phyloP scores from a whole-genome alignment of 169 alveolate genomes.

The Amoebophrya sp. region DNA sequence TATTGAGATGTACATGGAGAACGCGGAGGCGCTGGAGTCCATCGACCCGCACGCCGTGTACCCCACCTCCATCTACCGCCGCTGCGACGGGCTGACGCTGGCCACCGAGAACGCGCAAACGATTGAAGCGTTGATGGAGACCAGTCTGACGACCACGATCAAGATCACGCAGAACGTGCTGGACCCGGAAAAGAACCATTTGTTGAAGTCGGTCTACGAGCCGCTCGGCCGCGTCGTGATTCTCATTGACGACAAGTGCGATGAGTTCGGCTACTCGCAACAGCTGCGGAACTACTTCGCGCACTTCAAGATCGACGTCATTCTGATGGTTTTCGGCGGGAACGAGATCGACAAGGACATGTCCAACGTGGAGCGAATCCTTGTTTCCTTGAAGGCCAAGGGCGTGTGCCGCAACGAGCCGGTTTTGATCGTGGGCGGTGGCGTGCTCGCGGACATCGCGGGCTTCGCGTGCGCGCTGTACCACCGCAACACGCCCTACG shows the following conservation, averaged over 20 bases:
- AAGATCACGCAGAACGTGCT: slow-evolving; percentile 28
- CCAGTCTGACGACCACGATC: slow-evolving; percentile 29
- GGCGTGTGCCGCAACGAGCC: slow-evolving; percentile 19
- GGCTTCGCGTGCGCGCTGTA: slow-evolving; percentile 21
- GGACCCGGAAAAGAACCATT: neutral
- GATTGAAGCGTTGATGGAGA: slow-evolving; percentile 27
- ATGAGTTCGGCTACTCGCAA: neutral
- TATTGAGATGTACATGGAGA: neutral
- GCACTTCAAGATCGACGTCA: neutral
- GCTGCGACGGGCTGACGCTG: slow-evolving; percentile 24
- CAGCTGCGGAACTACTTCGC: neutral
- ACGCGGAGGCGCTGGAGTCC: neutral
- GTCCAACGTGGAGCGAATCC: neutral
- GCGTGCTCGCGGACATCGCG: slow-evolving; percentile 28
- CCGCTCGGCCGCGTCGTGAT: slow-evolving; percentile 25
- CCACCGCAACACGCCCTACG: slow-evolving; percentile 33
- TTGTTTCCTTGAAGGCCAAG: neutral
- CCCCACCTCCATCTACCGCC: slow-evolving; percentile 33
- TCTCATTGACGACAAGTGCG: slow-evolving; percentile 21
- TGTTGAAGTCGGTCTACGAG: neutral
- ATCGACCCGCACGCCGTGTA: slow-evolving; percentile 22
- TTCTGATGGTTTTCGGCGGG: slow-evolving; percentile 21
- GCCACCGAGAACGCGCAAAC: slow-evolving; percentile 17
- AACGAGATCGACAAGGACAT: slow-evolving; percentile 33
- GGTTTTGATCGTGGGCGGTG: slow-evolving; percentile 23